Percentiles rank a stretch among this genome's conserved stretches.
phyloP scores from a whole-genome alignment of 257 asterid genomes.

The Rauvolfia tetraphylla region DNA sequence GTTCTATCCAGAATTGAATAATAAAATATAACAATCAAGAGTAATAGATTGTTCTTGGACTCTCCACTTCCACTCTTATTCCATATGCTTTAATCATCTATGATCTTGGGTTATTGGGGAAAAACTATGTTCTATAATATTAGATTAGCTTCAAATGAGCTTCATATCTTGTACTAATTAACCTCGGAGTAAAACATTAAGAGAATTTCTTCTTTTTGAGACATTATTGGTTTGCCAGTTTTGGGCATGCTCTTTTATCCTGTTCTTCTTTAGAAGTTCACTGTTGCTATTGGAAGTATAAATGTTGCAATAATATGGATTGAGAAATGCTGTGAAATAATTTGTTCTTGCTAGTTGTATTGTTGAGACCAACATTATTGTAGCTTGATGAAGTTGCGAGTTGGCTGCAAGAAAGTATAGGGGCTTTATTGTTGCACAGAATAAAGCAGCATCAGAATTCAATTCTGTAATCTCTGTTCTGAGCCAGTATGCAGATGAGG shows the following conservation, averaged over 20 bases:
- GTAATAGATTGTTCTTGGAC: too few relatives aligned
- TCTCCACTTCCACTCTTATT: background rate
- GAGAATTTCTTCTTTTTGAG: too few relatives aligned
- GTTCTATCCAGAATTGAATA: too few relatives aligned
- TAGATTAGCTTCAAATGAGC: background rate
- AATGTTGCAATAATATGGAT: background rate
- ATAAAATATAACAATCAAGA: too few relatives aligned
- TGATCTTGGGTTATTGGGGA: background rate
- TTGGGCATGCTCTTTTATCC: background rate
- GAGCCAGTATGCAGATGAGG: background rate
- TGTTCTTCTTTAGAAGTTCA: background rate
- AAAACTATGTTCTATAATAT: background rate
- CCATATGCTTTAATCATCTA: background rate
- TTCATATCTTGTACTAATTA: background rate
- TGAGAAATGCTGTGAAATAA: too few relatives aligned
- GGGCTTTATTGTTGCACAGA: background rate
- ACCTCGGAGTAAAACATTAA: background rate
- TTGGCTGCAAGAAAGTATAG: background rate
- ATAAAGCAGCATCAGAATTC: background rate
- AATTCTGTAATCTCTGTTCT: background rate
- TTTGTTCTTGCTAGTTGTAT: background rate
- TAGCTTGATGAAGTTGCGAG: background rate
- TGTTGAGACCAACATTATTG: background rate
- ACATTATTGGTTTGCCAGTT: background rate
- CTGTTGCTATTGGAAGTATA: background rate